These are phyloP conservation scores for Colletotrichum salicis DNA, from an alignment of 2,329 filamentous ascomycete genomes.

Conservation along the genomic window DNA sequence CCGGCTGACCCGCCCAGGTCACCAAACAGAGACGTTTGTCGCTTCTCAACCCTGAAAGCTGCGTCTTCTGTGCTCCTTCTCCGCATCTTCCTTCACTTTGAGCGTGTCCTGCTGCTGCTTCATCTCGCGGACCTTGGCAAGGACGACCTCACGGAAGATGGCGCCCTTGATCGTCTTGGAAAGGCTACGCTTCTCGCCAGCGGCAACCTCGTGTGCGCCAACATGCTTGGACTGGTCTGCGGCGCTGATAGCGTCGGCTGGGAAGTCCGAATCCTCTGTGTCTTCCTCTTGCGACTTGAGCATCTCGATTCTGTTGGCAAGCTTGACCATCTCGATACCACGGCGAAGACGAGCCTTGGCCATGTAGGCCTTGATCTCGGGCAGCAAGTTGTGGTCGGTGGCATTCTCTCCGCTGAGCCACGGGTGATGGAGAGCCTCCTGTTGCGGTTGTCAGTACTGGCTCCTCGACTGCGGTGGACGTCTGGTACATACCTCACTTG, in stretches of 20 bases:
- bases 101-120: constrained; percentile 85
- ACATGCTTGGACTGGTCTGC: constrained; percentile 54
- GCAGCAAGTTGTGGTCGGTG: constrained; percentile 95
- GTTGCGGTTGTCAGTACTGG: constrained; percentile 24
- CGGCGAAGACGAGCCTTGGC: constrained; percentile 90
- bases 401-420: constrained; percentile 95
- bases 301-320: constrained; percentile 93
- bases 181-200: constrained; percentile 51
- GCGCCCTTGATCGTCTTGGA: constrained; percentile 68
- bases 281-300: constrained; percentile 94
- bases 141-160: constrained; percentile 93
- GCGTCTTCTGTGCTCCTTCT: constrained; percentile 58
- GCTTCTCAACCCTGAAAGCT: constrained; percentile 42
- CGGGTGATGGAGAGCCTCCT: constrained; percentile 82
- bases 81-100: constrained; percentile 70
- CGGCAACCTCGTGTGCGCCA: constrained; percentile 25
- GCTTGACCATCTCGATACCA: constrained; percentile 95
- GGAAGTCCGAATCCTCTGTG: constrained; percentile 78
- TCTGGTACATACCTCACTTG: constrained; percentile 72
- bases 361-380: constrained; percentile 95
- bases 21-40: neutral
- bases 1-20: neutral
- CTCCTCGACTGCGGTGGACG: neutral
- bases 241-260: constrained; percentile 69
- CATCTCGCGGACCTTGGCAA: constrained; percentile 92